Conservation (phyloP, 306 rosid genomes). For the Carpinus viminea region DNA sequence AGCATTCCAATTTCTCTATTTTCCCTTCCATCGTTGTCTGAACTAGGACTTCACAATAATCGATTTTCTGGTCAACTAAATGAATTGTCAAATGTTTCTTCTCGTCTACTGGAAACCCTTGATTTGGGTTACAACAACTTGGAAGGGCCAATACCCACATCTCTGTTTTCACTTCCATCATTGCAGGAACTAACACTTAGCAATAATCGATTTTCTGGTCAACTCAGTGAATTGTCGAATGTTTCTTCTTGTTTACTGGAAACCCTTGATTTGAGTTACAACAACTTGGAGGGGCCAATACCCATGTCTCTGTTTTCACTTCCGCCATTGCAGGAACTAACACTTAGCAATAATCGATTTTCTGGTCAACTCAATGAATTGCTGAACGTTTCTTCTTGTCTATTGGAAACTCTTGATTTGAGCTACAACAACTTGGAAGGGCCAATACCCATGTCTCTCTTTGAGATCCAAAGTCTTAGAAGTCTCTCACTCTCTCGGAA, state of each 20-base stretch:
- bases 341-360: too few species aligned
- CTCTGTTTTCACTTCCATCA: too few species aligned
- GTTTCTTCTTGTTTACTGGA: conserved; percentile 5
- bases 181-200: too few species aligned
- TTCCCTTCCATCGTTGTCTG: conserved; percentile 19
- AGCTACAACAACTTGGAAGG: not conserved
- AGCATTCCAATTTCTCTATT: conserved; percentile 27
- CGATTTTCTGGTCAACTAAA: conserved; percentile 24
- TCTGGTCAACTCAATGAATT: too few species aligned
- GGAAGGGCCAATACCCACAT: conserved; percentile 8
- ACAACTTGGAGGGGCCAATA: conserved; percentile 12
- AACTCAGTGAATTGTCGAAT: too few species aligned
- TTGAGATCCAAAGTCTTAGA: not conserved
- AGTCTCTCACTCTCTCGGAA: conserved; percentile 3
- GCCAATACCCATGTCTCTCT: not conserved
- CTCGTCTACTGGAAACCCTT: not conserved
- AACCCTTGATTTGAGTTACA: not conserved
- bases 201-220: too few species aligned
- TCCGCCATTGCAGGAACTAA: too few species aligned
- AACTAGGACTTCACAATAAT: conserved; percentile 21
- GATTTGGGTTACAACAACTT: conserved; percentile 12
- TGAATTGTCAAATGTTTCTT: conserved; percentile 16
- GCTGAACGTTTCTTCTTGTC: conserved; percentile 1
- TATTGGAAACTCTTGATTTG: not conserved
- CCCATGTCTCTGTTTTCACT: too few species aligned